Percentiles rank a stretch among this genome's conserved stretches.
phyloP scores from a whole-genome alignment of 306 rosid species.

The Canavalia gladiata region DNA sequence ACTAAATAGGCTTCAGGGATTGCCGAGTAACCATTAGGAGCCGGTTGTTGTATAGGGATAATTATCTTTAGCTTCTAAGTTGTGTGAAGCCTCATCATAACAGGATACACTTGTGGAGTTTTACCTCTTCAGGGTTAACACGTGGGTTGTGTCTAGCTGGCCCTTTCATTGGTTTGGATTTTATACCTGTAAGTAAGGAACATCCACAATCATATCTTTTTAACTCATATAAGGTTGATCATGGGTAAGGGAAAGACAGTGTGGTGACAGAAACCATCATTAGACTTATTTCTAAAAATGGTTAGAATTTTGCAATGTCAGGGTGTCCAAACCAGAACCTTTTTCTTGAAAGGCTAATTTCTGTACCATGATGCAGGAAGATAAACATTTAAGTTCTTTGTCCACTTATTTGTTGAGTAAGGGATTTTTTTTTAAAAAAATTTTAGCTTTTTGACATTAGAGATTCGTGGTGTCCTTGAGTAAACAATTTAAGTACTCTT shows the following conservation, averaged over 20 bases:
- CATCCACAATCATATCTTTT: constrained; percentile 42
- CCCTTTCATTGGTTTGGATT: constrained; percentile 41
- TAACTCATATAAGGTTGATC: constrained; percentile 31
- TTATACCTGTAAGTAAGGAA: constrained; percentile 34
- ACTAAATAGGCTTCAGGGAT: constrained; percentile 6
- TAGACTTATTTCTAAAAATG: constrained; percentile 27
- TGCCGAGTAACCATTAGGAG: constrained; percentile 42
- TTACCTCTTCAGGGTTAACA: constrained; percentile 53
- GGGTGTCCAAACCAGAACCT: constrained; percentile 28
- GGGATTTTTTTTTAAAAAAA: background rate
- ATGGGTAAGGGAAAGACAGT: constrained; percentile 24
- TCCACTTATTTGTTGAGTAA: background rate
- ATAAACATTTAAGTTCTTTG: background rate
- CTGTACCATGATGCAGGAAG: background rate
- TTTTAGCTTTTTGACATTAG: background rate
- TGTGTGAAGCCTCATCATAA: constrained; percentile 45
- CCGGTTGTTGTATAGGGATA: constrained; percentile 52
- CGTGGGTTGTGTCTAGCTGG: constrained; percentile 45
- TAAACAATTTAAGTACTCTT: too few relatives aligned
- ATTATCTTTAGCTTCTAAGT: constrained; percentile 44
- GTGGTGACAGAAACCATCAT: constrained; percentile 41
- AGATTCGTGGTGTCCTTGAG: background rate
- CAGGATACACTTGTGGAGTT: constrained; percentile 39
- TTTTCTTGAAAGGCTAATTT: constrained; percentile 2
- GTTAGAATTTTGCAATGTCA: constrained; percentile 21